Evolutionary conservation across 148 eudicot species (phyloP), one percentile per base, ranked within the genome.

Genomic region (Amaranthus cruentus): DNA sequence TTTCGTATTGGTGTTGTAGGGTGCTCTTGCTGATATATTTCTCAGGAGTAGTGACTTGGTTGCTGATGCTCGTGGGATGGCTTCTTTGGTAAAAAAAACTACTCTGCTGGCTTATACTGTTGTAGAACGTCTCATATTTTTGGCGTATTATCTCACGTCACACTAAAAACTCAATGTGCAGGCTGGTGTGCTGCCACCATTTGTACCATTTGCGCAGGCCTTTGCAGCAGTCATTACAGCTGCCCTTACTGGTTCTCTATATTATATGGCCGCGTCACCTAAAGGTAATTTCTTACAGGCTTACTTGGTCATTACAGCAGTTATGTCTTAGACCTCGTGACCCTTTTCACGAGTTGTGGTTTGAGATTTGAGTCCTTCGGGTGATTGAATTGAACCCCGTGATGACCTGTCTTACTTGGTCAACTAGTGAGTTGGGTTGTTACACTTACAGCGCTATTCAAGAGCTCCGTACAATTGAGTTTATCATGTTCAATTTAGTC

Each of bases 171-270:
- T 58, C n/a, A 9, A 66, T 76, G 9, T 67, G 64, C 71, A 95
- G 99, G 78, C 97, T 21, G 99, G 99, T 66, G 84, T 95, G 70
- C 82, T 95, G 76, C 99, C 99, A 71, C 96, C 97, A 68, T 87
- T 86, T 75, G 99, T 91, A 46, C 99, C 99, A 21, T 94, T 94
- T 85, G 98, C 98, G 71, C 98, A 94, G 71, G 98, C 96, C 61
- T 95, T 95, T 85, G 99, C 99, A 61, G 97, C 99, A 28, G 97
- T 88, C 50, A 86, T 92, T 73, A 95, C 99, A 50, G 99, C 99
- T 55, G 96, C 91, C 52, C 93, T 95, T 72, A 95, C 99, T 0
- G 96, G 97, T 50, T 90, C 99, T 38, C 90, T 95, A 38, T 95
- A 95, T 72, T 95, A 91, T 21, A 81, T 95, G 64, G 97, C 99